Base-by-base conservation (phyloP, 2,329 filamentous ascomycete genomes). In the Zymoseptoria brevis region DNA sequence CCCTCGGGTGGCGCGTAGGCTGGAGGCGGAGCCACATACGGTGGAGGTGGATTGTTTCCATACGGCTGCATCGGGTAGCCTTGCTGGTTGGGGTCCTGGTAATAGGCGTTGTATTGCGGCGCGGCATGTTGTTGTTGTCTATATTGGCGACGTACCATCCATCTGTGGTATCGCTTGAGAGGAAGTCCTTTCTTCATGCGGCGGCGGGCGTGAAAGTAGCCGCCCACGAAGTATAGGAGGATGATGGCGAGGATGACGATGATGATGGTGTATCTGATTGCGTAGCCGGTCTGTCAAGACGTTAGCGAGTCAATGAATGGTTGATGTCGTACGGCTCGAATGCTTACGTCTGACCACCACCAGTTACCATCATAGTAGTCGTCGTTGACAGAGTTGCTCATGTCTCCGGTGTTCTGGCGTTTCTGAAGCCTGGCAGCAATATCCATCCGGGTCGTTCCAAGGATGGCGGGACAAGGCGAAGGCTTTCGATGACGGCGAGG, bases 231-330 rank as follows among this genome's bases (percentile, higher is more conserved):
- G 78, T 85, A 90, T 50, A 79, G 67, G 56, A 83, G 71, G 68
- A 89, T 74, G 60, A 84, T 58, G 57, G 80, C 60, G 66, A 89
- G 77, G 64, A 93, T 71, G 62, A 78, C 75, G 61, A 82, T 81
- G 69, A 92, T 83, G 60, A 93, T 75, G 53, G 81, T 79, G 83
- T 88, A 93, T 74, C 89, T 88, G 67, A 90, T 77, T 59, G 86
- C 85, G 58, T 81, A 74, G 58, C 68, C 68, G 51, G 64, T 65
- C 68, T 70, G 59, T 35, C 19, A 21, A 41, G 21, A 8, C 35
- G 41, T 35, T 50, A 30, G 55, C 21, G 29, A 57, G 49, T 21
- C n/a, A 50, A 57, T n/a, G 26, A 16, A 19, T 50, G 50, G 50
- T 48, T 19, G 16, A 48, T 57, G 50, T 53, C 35, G 50, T 22